Evolutionary conservation across 129 eudicot genomes (phyloP).

Genomic region (Artemisia annua): DNA sequence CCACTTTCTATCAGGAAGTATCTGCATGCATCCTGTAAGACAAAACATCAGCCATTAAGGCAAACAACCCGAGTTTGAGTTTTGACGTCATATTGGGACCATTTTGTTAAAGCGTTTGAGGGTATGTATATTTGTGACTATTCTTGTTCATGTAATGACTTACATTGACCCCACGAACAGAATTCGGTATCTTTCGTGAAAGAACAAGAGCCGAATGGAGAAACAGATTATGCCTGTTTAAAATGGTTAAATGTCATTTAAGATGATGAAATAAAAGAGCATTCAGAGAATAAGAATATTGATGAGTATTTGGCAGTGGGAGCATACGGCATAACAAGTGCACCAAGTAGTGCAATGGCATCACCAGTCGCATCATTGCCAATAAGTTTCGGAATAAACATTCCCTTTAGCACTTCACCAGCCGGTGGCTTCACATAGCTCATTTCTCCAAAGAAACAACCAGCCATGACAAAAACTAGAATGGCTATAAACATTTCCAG

Average conservation of each 20-base stretch:
- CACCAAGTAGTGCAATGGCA: conserved; percentile 95
- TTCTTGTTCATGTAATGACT: conserved; percentile 24
- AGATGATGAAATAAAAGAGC: background rate
- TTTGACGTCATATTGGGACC: background rate
- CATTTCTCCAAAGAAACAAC: conserved; percentile 90
- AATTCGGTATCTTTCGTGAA: conserved; percentile 68
- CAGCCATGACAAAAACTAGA: conserved; percentile 85
- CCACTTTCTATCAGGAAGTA: conserved; percentile 86
- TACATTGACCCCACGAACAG: conserved; percentile 80
- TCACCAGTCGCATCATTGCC: conserved; percentile 88
- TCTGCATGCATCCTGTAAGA: conserved; percentile 83
- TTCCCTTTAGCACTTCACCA: conserved; percentile 67
- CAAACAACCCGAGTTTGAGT: background rate
- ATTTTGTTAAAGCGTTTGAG: background rate
- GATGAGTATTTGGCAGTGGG: background rate
- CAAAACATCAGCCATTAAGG: background rate
- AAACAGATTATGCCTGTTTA: conserved; percentile 84
- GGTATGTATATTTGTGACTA: background rate
- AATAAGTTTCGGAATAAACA: conserved; percentile 79
- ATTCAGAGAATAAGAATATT: no score
- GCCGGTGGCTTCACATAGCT: conserved; percentile 93
- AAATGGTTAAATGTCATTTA: background rate
- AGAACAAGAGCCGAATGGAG: conserved; percentile 94
- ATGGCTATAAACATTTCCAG: conserved; percentile 73
- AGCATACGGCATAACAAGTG: conserved; percentile 95